Evolutionary conservation across 176 grass and related monocot genomes (phyloP).

Genomic region (Aegilops bicornis): DNA sequence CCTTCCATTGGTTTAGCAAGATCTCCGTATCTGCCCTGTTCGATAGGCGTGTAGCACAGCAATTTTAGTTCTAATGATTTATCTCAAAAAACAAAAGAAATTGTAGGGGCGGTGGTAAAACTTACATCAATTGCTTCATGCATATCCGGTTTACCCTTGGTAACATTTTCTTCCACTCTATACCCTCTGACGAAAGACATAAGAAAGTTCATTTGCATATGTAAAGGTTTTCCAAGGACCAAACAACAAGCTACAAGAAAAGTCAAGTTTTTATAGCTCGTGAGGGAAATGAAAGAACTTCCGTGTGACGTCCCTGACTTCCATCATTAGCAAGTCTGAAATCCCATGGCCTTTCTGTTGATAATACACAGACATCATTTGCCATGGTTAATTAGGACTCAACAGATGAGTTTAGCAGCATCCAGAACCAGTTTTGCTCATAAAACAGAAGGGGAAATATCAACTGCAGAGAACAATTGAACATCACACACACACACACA

Average conservation of each 20-base stretch:
- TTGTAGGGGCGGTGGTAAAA: constrained; percentile 8
- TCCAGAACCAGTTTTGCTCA: background rate
- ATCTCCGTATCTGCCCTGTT: constrained; percentile 62
- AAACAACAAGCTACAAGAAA: background rate
- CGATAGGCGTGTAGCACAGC: constrained; percentile 70
- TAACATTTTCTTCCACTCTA: constrained; percentile 76
- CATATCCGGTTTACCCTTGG: constrained; percentile 85
- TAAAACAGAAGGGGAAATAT: background rate
- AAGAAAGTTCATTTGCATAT: background rate
- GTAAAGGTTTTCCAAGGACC: background rate
- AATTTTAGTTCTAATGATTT: constrained; percentile 17
- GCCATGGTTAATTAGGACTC: background rate
- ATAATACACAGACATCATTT: background rate
- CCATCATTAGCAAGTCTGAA: constrained; percentile 56
- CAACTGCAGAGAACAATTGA: too few relatives aligned
- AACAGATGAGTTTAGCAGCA: background rate
- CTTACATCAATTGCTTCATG: constrained; percentile 98
- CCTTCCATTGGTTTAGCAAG: constrained; percentile 85
- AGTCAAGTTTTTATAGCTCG: constrained; percentile 4
- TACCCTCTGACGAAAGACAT: constrained; percentile 47
- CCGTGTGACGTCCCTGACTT: constrained; percentile 65
- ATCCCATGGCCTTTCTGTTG: constrained; percentile 84
- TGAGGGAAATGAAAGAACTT: constrained; percentile 75
- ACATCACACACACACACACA: too few relatives aligned
- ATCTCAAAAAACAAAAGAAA: background rate